Percentiles rank a stretch among this genome's conserved stretches.
phyloP scores from a whole-genome alignment of 768 basidiomycete species.

The Tulasnella sp. region DNA sequence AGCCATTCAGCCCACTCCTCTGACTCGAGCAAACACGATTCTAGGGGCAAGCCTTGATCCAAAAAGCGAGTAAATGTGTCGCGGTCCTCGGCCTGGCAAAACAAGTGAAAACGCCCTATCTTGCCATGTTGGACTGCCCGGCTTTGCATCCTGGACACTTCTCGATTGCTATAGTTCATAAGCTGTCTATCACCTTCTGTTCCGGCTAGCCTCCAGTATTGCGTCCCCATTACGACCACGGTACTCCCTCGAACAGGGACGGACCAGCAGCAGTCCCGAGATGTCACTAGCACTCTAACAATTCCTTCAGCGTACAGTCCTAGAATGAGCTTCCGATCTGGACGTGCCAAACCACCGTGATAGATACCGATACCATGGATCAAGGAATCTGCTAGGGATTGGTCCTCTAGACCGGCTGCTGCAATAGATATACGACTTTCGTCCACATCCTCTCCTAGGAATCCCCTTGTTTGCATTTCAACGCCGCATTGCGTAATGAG shows the following conservation, averaged over 20 bases:
- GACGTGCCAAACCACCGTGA: conserved; percentile 52
- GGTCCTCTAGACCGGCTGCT: conserved; percentile 47
- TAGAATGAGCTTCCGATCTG: conserved; percentile 60
- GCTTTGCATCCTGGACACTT: conserved; percentile 86
- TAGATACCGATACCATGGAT: conserved; percentile 81
- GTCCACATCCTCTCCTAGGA: conserved; percentile 40
- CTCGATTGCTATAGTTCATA: conserved; percentile 64
- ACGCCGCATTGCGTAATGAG: conserved; percentile 80
- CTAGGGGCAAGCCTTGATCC: conserved; percentile 77
- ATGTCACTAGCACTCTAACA: conserved; percentile 65
- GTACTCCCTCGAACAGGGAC: conserved; percentile 70
- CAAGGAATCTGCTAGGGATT: conserved; percentile 52
- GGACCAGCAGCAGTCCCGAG: conserved; percentile 77
- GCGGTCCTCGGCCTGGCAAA: conserved; percentile 79
- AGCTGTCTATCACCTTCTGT: conserved; percentile 44
- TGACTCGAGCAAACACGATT: conserved; percentile 57
- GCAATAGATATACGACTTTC: conserved; percentile 45
- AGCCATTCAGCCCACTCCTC: conserved; percentile 13
- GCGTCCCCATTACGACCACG: conserved; percentile 87
- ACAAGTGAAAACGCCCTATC: conserved; percentile 54
- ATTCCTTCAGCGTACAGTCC: conserved; percentile 72
- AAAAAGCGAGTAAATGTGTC: conserved; percentile 75
- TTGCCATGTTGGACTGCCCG: conserved; percentile 52
- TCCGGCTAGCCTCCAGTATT: conserved; percentile 36
- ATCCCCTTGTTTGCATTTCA: conserved; percentile 57